These are phyloP conservation scores for Geoglossum glabrum DNA, from an alignment of 495 filamentous ascomycete genomes.

Conservation along the genomic window DNA sequence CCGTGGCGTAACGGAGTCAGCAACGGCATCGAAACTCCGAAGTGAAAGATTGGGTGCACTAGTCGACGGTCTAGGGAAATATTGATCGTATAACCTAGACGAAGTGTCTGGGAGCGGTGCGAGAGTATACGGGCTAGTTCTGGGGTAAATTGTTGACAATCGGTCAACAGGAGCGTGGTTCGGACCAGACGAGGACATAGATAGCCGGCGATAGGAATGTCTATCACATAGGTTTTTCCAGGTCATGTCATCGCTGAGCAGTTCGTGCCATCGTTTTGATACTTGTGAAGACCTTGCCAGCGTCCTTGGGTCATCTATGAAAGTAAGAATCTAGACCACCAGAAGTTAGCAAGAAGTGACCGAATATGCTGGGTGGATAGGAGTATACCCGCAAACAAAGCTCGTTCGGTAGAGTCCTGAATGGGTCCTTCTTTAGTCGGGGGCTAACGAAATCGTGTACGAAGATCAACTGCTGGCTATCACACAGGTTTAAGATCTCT, in stretches of 20 bases:
- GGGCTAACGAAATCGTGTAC: slow-evolving; percentile 85
- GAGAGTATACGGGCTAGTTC: slow-evolving; percentile 7
- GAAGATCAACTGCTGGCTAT: slow-evolving; percentile 85
- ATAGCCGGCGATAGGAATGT: slow-evolving; percentile 57
- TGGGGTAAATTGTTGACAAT: background rate
- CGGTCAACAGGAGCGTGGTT: background rate
- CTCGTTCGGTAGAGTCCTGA: slow-evolving; percentile 73
- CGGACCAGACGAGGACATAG: slow-evolving; percentile 12
- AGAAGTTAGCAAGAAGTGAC: background rate
- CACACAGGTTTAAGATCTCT: slow-evolving; percentile 75
- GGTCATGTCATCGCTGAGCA: slow-evolving; percentile 87
- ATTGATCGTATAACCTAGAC: background rate
- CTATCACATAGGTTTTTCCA: slow-evolving; percentile 95
- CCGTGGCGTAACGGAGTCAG: slow-evolving; percentile 3
- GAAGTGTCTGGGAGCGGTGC: background rate
- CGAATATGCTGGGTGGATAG: background rate
- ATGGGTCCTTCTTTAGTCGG: slow-evolving; percentile 86
- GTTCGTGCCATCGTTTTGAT: slow-evolving; percentile 76
- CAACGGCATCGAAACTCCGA: slow-evolving; percentile 8
- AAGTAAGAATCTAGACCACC: slow-evolving; percentile 53
- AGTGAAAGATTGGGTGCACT: slow-evolving; percentile 13
- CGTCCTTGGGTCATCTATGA: slow-evolving; percentile 84
- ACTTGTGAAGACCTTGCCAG: slow-evolving; percentile 85
- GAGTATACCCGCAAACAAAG: slow-evolving; percentile 60
- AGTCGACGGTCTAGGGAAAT: slow-evolving; percentile 7